Evolutionary conservation across 1,139 yeast species (phyloP).

Genomic region (Geotrichum macrosporum): DNA sequence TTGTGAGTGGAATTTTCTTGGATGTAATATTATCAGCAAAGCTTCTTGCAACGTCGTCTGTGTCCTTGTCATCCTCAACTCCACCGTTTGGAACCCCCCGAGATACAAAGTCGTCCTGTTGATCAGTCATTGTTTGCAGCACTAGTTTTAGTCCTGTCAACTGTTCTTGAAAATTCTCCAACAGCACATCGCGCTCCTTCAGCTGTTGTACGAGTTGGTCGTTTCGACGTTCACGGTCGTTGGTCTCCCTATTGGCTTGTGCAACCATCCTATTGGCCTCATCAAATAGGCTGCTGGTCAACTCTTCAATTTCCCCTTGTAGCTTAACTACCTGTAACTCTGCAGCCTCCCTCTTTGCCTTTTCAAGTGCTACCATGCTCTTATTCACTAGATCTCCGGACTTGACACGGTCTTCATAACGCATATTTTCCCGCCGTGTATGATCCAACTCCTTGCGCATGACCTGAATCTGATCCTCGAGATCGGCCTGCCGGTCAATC

Average conservation of each 20-base stretch:
- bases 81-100: background rate
- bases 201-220: conserved; percentile 60
- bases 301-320: conserved; percentile 65
- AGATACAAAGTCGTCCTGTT: conserved; percentile 25
- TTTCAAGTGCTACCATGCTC: conserved; percentile 23
- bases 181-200: conserved; percentile 64
- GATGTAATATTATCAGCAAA: background rate
- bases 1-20: conserved; percentile 3
- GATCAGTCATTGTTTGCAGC: conserved; percentile 45
- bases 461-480: conserved; percentile 37
- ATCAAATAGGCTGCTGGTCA: conserved; percentile 61
- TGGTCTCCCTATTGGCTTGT: conserved; percentile 49
- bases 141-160: conserved; percentile 62
- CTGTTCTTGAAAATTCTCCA: conserved; percentile 66
- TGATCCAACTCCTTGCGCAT: conserved; percentile 32
- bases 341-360: conserved; percentile 39
- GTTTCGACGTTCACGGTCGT: conserved; percentile 41
- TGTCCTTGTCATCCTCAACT: background rate
- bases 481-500: conserved; percentile 38
- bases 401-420: conserved; percentile 29
- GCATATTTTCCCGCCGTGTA: conserved; percentile 29
- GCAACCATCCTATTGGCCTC: conserved; percentile 75
- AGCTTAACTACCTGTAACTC: conserved; percentile 51
- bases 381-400: conserved; percentile 30
- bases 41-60: background rate